Conservation (phyloP, 2,329 filamentous ascomycete species). For the Penicillium sp. region DNA sequence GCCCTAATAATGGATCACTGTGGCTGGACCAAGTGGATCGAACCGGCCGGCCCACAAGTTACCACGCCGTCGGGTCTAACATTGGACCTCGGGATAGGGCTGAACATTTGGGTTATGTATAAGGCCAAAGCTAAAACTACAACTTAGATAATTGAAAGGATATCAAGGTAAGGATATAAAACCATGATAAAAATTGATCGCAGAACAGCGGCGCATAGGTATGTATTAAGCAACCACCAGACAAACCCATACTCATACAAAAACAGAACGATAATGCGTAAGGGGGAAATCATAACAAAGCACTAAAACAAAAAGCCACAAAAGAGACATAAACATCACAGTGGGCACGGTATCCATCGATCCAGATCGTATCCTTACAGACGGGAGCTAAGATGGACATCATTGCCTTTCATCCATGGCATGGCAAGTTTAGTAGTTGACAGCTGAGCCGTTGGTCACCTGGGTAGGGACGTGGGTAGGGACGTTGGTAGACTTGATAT, state of each 20-base stretch:
- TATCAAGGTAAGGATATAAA: neutral
- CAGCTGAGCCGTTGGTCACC: constrained; percentile 7
- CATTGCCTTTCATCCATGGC: neutral
- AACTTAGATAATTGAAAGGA: neutral
- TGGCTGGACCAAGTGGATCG: neutral
- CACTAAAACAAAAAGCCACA: neutral
- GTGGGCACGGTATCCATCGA: neutral
- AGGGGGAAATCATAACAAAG: constrained; percentile 27
- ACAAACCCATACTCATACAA: constrained; percentile 20
- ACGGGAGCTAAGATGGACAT: neutral
- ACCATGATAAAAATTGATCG: neutral
- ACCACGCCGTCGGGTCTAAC: neutral
- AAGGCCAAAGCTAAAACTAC: neutral
- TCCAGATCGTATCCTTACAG: neutral
- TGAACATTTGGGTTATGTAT: neutral
- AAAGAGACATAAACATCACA: constrained; percentile 1
- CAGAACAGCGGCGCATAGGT: constrained; percentile 16
- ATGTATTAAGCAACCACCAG: constrained; percentile 26
- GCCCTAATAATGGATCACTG: neutral
- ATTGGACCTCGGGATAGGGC: neutral
- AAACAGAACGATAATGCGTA: constrained; percentile 6
- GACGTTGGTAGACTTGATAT: constrained; percentile 8
- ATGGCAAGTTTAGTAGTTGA: constrained; percentile 2
- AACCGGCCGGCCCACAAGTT: neutral
- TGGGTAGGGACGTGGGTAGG: constrained; percentile 2